Percentiles rank a stretch among this genome's conserved stretches.
phyloP scores from a whole-genome alignment of 495 filamentous ascomycete species.

The Xylaria flabelliformis region DNA sequence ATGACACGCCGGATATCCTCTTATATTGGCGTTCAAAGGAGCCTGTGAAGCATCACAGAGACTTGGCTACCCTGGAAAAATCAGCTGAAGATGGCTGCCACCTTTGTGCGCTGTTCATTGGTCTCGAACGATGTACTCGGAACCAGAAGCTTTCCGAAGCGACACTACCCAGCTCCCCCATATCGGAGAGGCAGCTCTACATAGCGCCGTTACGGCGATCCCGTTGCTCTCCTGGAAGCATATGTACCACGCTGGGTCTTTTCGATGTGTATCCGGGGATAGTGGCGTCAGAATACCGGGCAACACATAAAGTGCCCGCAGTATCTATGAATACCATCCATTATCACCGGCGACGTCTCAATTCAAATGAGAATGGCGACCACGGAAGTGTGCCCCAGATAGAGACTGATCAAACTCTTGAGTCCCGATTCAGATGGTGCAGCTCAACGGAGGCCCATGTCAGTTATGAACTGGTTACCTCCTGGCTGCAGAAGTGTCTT shows the following conservation, averaged over 20 bases:
- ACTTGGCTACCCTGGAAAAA: not conserved
- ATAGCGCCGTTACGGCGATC: not conserved
- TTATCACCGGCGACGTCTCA: not conserved
- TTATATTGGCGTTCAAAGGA: not conserved
- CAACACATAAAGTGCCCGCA: not conserved
- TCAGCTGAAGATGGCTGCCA: not conserved
- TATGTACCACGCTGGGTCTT: not conserved
- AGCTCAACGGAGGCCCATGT: not conserved
- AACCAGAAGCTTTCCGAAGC: not conserved
- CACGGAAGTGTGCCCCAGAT: not conserved
- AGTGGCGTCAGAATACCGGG: not conserved
- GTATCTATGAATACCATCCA: not conserved
- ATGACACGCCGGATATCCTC: not conserved
- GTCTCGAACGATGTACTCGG: not conserved
- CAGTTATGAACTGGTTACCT: not conserved
- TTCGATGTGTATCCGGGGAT: not conserved
- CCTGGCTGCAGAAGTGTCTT: not conserved
- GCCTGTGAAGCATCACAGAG: not conserved
- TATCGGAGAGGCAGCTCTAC: not conserved
- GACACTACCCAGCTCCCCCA: not conserved
- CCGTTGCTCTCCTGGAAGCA: not conserved
- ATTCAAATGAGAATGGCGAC: not conserved
- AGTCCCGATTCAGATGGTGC: not conserved
- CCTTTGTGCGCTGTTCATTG: not conserved
- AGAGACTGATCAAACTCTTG: not conserved